These are phyloP conservation scores for Eustoma russellianum DNA, from an alignment of 257 asterid species.

Conservation along the genomic window DNA sequence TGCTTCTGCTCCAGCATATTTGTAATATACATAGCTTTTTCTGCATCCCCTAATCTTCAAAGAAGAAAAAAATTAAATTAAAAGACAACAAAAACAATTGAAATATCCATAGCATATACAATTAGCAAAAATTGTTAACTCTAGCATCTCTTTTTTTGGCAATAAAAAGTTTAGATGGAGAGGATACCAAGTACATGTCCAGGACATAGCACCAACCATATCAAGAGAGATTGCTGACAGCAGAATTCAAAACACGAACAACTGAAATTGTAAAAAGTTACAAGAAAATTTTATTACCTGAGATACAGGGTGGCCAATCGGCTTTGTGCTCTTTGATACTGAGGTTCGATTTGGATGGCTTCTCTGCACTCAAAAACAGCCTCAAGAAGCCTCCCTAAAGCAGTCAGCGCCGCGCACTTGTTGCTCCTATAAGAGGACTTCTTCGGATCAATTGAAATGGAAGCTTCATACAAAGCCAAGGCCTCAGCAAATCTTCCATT, in stretches of 20 bases:
- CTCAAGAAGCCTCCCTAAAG: conserved; percentile 82
- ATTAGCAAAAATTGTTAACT: too few species aligned
- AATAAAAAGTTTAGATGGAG: too few species aligned
- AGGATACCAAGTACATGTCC: too few species aligned
- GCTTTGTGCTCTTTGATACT: conserved; percentile 75
- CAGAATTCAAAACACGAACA: too few species aligned
- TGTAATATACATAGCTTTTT: conserved; percentile 54
- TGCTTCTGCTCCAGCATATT: conserved; percentile 65
- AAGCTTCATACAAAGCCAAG: conserved; percentile 77
- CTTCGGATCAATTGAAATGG: conserved; percentile 77
- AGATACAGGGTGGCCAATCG: conserved; percentile 60
- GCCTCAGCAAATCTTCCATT: conserved; percentile 94
- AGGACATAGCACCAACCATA: too few species aligned
- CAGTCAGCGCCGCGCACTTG: conserved; percentile 90
- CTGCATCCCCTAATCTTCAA: conserved; percentile 69
- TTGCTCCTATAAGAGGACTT: conserved; percentile 95
- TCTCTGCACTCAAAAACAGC: conserved; percentile 86
- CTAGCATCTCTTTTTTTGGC: too few species aligned
- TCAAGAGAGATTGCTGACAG: too few species aligned
- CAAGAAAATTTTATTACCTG: conserved; percentile 25
- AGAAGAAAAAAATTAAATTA: background rate
- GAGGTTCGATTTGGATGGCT: conserved; percentile 69
- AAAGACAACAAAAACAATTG: too few species aligned
- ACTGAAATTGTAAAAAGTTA: background rate
- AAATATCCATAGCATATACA: too few species aligned